Evolutionary conservation across 148 eudicot genomes (phyloP).

Genomic region (Cornus suecica): DNA sequence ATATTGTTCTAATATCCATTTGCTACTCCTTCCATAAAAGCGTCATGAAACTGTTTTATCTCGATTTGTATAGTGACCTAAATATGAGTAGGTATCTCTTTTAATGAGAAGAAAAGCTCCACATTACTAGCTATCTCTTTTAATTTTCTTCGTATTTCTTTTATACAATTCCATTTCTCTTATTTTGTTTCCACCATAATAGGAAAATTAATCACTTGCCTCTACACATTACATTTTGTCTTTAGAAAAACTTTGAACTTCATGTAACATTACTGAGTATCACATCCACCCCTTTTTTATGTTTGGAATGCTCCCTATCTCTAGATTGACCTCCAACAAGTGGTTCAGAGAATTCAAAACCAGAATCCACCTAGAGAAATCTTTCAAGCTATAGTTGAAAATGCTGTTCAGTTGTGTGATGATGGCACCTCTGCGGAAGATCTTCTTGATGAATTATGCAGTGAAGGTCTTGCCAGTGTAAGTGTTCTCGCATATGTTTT

Average conservation of each 20-base stretch:
- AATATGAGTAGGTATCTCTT: no score
- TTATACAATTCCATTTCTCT: no score
- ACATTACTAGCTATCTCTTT: no score
- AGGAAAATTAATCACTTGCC: no score
- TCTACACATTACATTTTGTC: no score
- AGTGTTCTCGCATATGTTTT: neutral
- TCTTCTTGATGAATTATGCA: slow-evolving; percentile 28
- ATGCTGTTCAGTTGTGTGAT: slow-evolving; percentile 15
- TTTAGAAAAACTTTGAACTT: no score
- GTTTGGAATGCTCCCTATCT: slow-evolving; percentile 5
- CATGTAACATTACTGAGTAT: neutral
- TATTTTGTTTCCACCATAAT: no score
- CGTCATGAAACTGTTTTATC: neutral
- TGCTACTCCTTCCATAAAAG: neutral
- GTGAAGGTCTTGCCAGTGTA: slow-evolving; percentile 34
- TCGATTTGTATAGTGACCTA: no score
- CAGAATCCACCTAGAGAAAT: slow-evolving; percentile 31
- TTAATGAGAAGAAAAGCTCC: no score
- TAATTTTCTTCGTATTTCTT: no score
- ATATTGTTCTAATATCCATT: neutral
- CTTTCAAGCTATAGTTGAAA: slow-evolving; percentile 31
- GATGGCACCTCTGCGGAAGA: slow-evolving; percentile 16
- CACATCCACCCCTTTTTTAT: neutral
- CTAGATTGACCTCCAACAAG: slow-evolving; percentile 33
- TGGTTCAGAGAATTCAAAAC: slow-evolving; percentile 36